Evolutionary conservation across 2,329 filamentous ascomycete genomes (phyloP), one percentile per base, ranked within the genome.

Genomic region (Sphaerulina vaccinii): DNA sequence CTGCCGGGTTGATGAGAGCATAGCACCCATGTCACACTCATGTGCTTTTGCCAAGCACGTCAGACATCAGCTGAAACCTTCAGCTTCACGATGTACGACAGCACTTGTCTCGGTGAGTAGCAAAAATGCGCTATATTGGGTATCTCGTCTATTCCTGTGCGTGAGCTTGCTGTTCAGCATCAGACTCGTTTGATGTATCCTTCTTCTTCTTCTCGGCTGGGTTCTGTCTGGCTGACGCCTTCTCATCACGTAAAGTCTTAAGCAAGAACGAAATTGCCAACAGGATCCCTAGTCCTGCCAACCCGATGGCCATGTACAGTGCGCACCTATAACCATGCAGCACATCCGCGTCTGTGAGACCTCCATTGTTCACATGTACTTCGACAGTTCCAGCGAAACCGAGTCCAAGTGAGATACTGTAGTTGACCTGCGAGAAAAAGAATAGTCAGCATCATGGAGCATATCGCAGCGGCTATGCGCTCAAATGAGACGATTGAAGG

Each of bases 371-470:
- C 22, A 78, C 70, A 39, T 79, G 65, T 1, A 68, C 67, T 61
- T 87, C 82, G 2, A 86, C 77, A 0, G 82, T 86, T 0, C 83
- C 84, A 0, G 84, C 84, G 39, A 88, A 77, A 0, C 84, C 85
- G 0, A 88, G 72, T 0, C 81, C 83, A 2, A 87, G 67, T 1
- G 81, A 82, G 27, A 88, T 86, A 52, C 78, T 79, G 63, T 87
- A 88, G 66, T 88, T 87, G 55, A 87, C 51, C 51, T 49, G 19
- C n/a, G 22, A 21, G 10, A 44, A 37, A 16, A 23, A 37, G 2
- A 6, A 2, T 50, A n/a, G n/a, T n/a, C n/a, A n/a, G n/a, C 15
- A 50, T 39, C 38, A 49, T 49, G 45, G 37, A 41, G 21, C 36
- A 49, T 18, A 1, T 40, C 21, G 23, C 45, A 19, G 45, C 36